Evolutionary conservation across 805 yeast species (phyloP), one percentile per base, ranked within the genome.

Genomic region (Lipomyces kockii): DNA sequence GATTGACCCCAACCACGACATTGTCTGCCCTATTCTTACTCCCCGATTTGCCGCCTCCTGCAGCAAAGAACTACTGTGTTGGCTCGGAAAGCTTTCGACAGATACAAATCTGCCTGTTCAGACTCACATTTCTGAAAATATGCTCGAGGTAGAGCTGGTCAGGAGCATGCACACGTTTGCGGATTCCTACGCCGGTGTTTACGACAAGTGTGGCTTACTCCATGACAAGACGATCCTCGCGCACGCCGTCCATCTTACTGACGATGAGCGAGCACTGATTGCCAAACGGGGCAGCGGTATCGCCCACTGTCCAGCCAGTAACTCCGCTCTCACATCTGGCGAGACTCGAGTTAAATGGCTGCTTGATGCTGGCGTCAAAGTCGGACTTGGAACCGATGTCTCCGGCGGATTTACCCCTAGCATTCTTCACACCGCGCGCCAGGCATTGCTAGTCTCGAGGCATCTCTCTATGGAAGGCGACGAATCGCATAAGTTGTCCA

Each of bases 1-100:
- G 5, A 78, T 86, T 60, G 90, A 89, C 68, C 88, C 91, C 1
- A 69, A 72, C 0, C 80, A 83, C 46, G 83, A 84, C 22, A 69
- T 81, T 2, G 83, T 94, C 17, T 80, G 83, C 61, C 97, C 98
- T 0, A 87, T 93, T 14, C 72, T 94, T 11, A 94, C 98, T 1
- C 98, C 99, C 8, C 81, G 99, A 66, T 94, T 94, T 80, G 98
- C 98, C 0, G 97, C 97, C 1, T 85, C 90, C 22, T 94, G 98
- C 75, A 82, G 91, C 2, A 79, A 85, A 29, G 84, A 85, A 60
- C 80, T 91, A 51, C 79, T 94, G 80, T 74, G 75, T 7, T 83
- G 86, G 82, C 81, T 93, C 63, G 96, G 96, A 2, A 77, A 83
- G 5, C 76, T 89, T 32, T 82, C 87, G n/a, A 73, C 78, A 29